A percentile compares a stretch with the other conserved stretches of the same genome.
These are phyloP conservation scores for Leptographium flavum DNA, from an alignment of 2,329 filamentous ascomycete species.

Conservation along the genomic window DNA sequence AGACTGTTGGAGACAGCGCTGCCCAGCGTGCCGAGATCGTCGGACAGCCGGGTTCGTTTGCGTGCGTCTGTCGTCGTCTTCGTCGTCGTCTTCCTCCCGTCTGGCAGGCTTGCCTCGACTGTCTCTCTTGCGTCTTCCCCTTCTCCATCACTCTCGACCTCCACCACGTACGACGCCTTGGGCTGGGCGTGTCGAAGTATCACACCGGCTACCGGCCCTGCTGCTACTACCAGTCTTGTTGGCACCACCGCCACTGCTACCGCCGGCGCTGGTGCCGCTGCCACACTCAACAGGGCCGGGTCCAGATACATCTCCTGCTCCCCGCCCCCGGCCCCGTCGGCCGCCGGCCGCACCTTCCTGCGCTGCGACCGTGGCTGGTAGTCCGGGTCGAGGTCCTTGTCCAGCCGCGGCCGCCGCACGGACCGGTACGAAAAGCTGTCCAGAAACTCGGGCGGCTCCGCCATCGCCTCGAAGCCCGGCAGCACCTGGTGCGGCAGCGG, in stretches of 20 bases:
- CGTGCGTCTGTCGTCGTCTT: background rate
- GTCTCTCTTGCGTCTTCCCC: too few species aligned
- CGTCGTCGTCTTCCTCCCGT: too few species aligned
- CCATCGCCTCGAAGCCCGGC: slow-evolving; percentile 23
- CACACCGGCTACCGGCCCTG: too few species aligned
- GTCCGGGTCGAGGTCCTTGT: slow-evolving; percentile 40
- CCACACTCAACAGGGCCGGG: slow-evolving; percentile 28
- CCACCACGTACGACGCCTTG: slow-evolving; percentile 6
- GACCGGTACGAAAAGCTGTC: slow-evolving; percentile 39
- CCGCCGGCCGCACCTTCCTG: slow-evolving; percentile 26
- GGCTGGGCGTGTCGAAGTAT: slow-evolving; percentile 9
- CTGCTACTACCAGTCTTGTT: background rate
- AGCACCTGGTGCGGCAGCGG: slow-evolving; percentile 30
- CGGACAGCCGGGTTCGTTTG: too few species aligned
- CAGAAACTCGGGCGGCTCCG: slow-evolving; percentile 37
- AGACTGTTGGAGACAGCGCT: too few species aligned
- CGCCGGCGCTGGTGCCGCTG: background rate
- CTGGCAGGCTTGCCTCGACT: too few species aligned
- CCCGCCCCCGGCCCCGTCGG: slow-evolving; percentile 18
- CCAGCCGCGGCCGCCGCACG: slow-evolving; percentile 36
- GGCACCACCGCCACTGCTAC: background rate
- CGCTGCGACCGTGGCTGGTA: slow-evolving; percentile 29
- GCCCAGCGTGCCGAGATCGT: too few species aligned
- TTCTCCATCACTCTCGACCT: slow-evolving; percentile 3
- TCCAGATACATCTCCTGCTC: slow-evolving; percentile 32